Evolutionary conservation across 345 rosid species (phyloP), one percentile per base, ranked within the genome.

Genomic region (Acer yangbiense): DNA sequence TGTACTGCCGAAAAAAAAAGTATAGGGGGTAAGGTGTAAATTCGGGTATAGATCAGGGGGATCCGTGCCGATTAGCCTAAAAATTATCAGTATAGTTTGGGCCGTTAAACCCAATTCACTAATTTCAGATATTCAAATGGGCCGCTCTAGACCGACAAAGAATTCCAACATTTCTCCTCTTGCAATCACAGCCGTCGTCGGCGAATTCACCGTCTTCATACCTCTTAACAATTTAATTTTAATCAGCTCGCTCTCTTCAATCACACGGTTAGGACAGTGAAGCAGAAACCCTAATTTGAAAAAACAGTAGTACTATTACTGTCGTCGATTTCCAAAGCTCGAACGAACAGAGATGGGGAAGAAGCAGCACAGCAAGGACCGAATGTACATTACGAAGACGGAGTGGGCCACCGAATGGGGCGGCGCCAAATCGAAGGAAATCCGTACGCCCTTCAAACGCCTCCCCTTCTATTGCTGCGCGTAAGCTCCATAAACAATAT

Each of bases 331-430:
- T 44, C 48, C 48, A 48, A 17, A 79, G 72, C 65, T 55, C 16
- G 43, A 54, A 35, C 39, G 39, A 35, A 4, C 52, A 73, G 41
- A 77, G 79, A 95, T 95, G 99, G 99, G 97, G 93, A 92, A 92
- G 92, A 96, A 96, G 69, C 97, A 96, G 85, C 98, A 96, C 80
- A 96, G 98, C 87, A 94, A 96, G 76, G 98, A 94, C 77, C 87
- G 98, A n/a, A 96, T 94, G 99, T 94, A 57, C 88, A 91, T 94
- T 73, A 96, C 98, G 68, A 91, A 88, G 80, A 96, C 95, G 77
- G 99, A 94, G 81, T 96, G 97, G 99, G 97, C 97, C 72, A 96
- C 97, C 35, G 98, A 96, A 75, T 96, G 98, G 98, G 97, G 99
- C 44, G 99, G 99, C 72, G 97, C 98, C 71, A 96, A 94, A 83